Evolutionary conservation across 2,329 filamentous ascomycete genomes (phyloP).

Genomic region (Penicillium sp.): DNA sequence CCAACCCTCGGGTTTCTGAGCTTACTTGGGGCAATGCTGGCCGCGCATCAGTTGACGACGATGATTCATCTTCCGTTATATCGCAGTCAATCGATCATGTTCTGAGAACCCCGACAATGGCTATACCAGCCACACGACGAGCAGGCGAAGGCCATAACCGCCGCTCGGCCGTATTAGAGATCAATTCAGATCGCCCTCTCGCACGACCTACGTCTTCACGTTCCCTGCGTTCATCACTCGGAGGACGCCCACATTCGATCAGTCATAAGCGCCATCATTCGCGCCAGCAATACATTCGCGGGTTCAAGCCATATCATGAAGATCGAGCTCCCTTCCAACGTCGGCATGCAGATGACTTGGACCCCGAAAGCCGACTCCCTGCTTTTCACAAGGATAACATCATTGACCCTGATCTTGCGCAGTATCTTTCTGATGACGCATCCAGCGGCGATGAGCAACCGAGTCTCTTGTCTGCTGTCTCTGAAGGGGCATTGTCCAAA

Average conservation of each 20-base stretch:
- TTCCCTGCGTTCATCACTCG: constrained; percentile 74
- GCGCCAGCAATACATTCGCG: constrained; percentile 78
- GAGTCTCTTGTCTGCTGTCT: constrained; percentile 77
- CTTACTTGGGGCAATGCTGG: constrained; percentile 53
- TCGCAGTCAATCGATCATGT: constrained; percentile 50
- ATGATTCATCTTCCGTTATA: constrained; percentile 48
- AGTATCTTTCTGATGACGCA: constrained; percentile 91
- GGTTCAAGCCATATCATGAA: constrained; percentile 70
- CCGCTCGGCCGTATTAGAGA: constrained; percentile 86
- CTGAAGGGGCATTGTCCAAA: constrained; percentile 62
- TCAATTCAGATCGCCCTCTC: constrained; percentile 74
- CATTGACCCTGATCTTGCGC: constrained; percentile 92
- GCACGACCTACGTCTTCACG: constrained; percentile 91
- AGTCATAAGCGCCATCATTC: constrained; percentile 85
- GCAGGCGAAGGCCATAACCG: constrained; percentile 75
- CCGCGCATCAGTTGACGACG: constrained; percentile 48
- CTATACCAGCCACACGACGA: constrained; percentile 64
- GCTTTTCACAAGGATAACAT: constrained; percentile 99
- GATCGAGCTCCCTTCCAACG: constrained; percentile 87
- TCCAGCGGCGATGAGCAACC: constrained; percentile 92
- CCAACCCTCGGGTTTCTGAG: constrained; percentile 60
- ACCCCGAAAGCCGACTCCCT: constrained; percentile 68
- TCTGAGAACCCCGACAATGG: constrained; percentile 60
- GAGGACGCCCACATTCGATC: constrained; percentile 72
- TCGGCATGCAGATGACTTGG: constrained; percentile 66